These are phyloP conservation scores for Spatholobus suberectus DNA, from an alignment of 306 rosid genomes.

Conservation along the genomic window DNA sequence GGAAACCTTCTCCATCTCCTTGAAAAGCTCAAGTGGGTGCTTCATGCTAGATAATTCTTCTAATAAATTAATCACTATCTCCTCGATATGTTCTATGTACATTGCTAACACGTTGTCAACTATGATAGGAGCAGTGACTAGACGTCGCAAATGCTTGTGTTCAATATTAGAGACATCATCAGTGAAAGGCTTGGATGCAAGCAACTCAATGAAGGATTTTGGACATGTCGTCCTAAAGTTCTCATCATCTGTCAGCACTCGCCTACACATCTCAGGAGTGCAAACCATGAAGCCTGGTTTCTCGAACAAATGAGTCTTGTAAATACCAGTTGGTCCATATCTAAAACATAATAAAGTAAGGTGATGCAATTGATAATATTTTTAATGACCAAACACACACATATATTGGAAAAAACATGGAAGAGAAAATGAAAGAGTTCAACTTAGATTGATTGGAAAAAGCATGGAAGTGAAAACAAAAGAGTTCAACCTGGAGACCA, in stretches of 20 bases:
- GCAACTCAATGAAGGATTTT: neutral
- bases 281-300: slow-evolving; percentile 21
- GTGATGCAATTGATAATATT: no score
- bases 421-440: no score
- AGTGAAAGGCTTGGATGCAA: no score
- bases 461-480: neutral
- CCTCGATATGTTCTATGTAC: slow-evolving; percentile 38
- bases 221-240: slow-evolving; percentile 52
- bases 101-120: slow-evolving; percentile 32
- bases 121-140: neutral
- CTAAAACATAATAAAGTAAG: neutral
- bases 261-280: slow-evolving; percentile 24
- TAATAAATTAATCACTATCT: neutral
- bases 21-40: slow-evolving; percentile 34
- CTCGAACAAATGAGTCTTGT: slow-evolving; percentile 21
- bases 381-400: no score
- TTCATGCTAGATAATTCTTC: slow-evolving; percentile 42
- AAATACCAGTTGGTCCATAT: slow-evolving; percentile 13
- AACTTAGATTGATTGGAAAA: no score
- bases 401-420: no score
- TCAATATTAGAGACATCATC: no score
- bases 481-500: neutral
- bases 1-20: slow-evolving; percentile 32
- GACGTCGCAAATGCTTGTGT: slow-evolving; percentile 42
- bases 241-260: slow-evolving; percentile 36